A percentile compares a stretch with the other conserved stretches of the same genome.
These are phyloP conservation scores for Peterozyma xylosa DNA, from an alignment of 805 yeast species.

Conservation along the genomic window DNA sequence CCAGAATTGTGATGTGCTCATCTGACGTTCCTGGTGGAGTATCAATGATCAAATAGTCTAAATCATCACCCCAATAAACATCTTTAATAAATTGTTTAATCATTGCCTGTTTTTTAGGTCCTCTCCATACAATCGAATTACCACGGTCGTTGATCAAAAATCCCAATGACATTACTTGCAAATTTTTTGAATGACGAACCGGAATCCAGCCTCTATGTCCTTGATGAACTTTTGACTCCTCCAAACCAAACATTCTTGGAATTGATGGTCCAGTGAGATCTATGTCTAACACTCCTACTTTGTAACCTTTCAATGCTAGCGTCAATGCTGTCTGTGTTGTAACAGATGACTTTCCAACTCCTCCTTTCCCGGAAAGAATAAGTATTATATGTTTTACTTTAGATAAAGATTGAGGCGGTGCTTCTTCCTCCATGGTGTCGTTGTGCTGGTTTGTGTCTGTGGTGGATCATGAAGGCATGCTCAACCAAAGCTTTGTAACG, in stretches of 20 bases:
- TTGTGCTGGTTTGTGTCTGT: too few relatives aligned
- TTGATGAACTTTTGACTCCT: slow-evolving; percentile 72
- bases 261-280: slow-evolving; percentile 95
- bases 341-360: slow-evolving; percentile 95
- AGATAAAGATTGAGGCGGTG: neutral
- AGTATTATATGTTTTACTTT: slow-evolving; percentile 71
- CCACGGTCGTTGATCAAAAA: slow-evolving; percentile 79
- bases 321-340: slow-evolving; percentile 92
- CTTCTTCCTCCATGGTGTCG: neutral
- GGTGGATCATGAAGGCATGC: too few relatives aligned
- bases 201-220: slow-evolving; percentile 89
- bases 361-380: slow-evolving; percentile 91
- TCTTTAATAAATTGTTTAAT: slow-evolving; percentile 87
- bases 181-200: slow-evolving; percentile 43
- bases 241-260: slow-evolving; percentile 95
- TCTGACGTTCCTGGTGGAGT: slow-evolving; percentile 99
- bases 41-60: slow-evolving; percentile 78
- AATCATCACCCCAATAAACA: slow-evolving; percentile 79
- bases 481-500: too few relatives aligned
- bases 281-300: slow-evolving; percentile 92
- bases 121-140: slow-evolving; percentile 94
- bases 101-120: slow-evolving; percentile 98
- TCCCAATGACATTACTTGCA: slow-evolving; percentile 81
- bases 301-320: slow-evolving; percentile 58
- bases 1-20: slow-evolving; percentile 96